These are phyloP conservation scores for Fusarium mangiferae DNA, from an alignment of 2,329 filamentous ascomycete genomes.

Conservation along the genomic window DNA sequence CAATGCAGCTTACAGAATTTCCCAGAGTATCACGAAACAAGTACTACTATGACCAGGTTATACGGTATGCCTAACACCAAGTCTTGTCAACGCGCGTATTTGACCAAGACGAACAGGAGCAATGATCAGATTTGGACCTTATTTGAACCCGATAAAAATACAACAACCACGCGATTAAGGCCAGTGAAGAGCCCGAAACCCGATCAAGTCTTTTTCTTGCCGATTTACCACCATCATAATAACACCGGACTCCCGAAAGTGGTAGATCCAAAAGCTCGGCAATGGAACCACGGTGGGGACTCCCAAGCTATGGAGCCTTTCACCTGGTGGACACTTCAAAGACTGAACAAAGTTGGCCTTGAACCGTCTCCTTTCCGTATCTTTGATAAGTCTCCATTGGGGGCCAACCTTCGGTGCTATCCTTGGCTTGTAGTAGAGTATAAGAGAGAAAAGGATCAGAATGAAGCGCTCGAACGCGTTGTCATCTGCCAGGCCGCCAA, in stretches of 20 bases:
- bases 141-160: background rate
- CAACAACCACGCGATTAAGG: background rate
- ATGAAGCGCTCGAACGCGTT: background rate
- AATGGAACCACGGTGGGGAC: background rate
- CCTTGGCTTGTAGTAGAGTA: conserved; percentile 38
- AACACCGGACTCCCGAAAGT: background rate
- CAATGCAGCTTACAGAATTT: background rate
- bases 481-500: conserved; percentile 30
- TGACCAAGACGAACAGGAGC: background rate
- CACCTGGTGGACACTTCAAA: conserved; percentile 14
- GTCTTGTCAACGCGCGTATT: background rate
- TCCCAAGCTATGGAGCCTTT: conserved; percentile 6
- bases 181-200: conserved; percentile 8
- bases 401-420: conserved; percentile 22
- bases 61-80: background rate
- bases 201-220: conserved; percentile 28
- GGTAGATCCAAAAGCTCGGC: background rate
- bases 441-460: conserved; percentile 7
- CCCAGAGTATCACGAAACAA: conserved; percentile 17
- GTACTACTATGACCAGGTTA: conserved; percentile 31
- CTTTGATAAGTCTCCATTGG: background rate
- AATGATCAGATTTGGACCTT: background rate
- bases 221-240: conserved; percentile 3
- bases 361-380: conserved; percentile 6
- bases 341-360: background rate